phyloP scores from a whole-genome alignment of 2,329 filamentous ascomycete genomes.

The Microsporum canis region DNA sequence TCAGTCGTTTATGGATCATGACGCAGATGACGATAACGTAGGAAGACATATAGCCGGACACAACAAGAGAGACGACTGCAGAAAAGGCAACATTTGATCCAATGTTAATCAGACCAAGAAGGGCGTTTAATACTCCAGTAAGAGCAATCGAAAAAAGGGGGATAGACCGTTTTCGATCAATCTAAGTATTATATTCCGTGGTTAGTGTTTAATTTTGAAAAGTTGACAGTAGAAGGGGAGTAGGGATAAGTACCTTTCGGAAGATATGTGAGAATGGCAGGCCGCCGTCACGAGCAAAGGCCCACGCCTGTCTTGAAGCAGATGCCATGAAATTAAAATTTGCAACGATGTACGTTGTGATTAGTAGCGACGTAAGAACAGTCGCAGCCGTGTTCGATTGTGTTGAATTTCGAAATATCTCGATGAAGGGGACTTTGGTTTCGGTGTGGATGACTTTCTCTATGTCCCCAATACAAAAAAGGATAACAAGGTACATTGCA shows the following conservation, averaged over 20 bases:
- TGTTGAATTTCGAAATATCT: constrained; percentile 24
- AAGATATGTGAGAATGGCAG: constrained; percentile 35
- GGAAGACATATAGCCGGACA: constrained; percentile 31
- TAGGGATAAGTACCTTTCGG: not conserved
- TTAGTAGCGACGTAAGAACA: constrained; percentile 19
- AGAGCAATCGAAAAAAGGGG: constrained; percentile 3
- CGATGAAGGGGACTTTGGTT: constrained; percentile 28
- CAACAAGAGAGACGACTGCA: constrained; percentile 34
- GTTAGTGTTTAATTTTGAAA: not conserved
- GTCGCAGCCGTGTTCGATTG: constrained; percentile 19
- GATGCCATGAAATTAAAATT: constrained; percentile 26
- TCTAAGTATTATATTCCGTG: not conserved
- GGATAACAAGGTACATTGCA: constrained; percentile 16
- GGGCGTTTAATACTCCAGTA: not conserved
- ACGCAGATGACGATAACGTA: constrained; percentile 39
- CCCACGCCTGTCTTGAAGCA: constrained; percentile 24
- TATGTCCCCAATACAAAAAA: constrained; percentile 6
- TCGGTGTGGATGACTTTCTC: not conserved
- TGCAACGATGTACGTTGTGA: constrained; percentile 20
- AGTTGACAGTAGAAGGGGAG: not conserved
- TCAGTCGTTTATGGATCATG: constrained; percentile 29
- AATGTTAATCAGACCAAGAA: constrained; percentile 42
- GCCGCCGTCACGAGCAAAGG: constrained; percentile 43
- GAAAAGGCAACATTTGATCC: constrained; percentile 37
- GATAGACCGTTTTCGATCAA: not conserved